Percentiles rank a stretch among this genome's conserved stretches.
Conservation (phyloP, 495 filamentous ascomycete genomes). For the Aspergillus affinis region DNA sequence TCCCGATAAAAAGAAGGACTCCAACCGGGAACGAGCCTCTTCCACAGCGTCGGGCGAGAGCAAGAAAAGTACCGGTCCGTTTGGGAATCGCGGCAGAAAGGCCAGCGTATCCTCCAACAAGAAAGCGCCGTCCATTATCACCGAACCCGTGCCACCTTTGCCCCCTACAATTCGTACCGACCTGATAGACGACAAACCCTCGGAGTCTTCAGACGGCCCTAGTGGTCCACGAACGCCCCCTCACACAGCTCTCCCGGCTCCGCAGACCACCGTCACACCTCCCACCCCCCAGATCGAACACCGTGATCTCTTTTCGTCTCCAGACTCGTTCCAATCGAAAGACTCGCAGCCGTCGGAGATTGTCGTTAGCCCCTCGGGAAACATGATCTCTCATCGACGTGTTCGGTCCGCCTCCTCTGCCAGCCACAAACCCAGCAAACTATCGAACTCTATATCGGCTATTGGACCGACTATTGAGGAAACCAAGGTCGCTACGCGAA, state of each 20-base stretch:
- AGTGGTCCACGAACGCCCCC: conserved; percentile 45
- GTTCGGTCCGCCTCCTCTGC: conserved; percentile 64
- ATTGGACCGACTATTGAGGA: conserved; percentile 73
- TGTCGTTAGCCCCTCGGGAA: conserved; percentile 57
- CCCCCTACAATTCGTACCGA: conserved; percentile 41
- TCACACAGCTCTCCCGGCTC: conserved; percentile 40
- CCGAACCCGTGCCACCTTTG: conserved; percentile 32
- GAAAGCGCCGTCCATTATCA: conserved; percentile 25
- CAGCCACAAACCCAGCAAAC: conserved; percentile 74
- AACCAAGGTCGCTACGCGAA: conserved; percentile 44
- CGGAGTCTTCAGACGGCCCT: conserved; percentile 18
- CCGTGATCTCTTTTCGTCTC: conserved; percentile 25
- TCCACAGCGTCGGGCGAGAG: conserved; percentile 33
- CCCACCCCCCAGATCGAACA: conserved; percentile 44
- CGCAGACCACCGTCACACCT: conserved; percentile 55
- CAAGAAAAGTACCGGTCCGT: conserved; percentile 28
- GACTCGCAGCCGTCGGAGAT: conserved; percentile 32
- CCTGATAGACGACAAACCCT: conserved; percentile 29
- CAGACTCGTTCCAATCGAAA: conserved; percentile 27
- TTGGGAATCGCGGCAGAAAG: conserved; percentile 33
- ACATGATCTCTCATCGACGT: conserved; percentile 74
- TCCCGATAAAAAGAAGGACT: conserved; percentile 40
- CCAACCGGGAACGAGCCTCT: conserved; percentile 43
- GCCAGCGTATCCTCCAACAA: conserved; percentile 44
- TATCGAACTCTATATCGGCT: conserved; percentile 75